A percentile compares a stretch with the other conserved stretches of the same genome.
Conservation (phyloP, 129 eudicot genomes). For the Logfia minima region DNA sequence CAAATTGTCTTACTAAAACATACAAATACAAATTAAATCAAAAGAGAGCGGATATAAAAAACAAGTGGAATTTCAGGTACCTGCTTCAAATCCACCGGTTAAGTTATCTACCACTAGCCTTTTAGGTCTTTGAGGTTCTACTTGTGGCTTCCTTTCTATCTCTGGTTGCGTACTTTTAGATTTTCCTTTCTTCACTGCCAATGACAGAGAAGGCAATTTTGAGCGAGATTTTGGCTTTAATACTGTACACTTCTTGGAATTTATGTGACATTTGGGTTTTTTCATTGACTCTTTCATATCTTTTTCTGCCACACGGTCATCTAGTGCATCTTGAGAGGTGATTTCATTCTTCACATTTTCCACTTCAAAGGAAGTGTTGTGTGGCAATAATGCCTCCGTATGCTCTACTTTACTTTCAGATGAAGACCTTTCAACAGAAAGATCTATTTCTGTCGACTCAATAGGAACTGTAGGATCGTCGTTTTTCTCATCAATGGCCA, state of each 20-base stretch:
- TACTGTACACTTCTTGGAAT: slow-evolving; percentile 27
- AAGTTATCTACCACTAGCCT: slow-evolving; percentile 41
- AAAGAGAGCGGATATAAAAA: neutral
- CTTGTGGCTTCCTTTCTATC: slow-evolving; percentile 38
- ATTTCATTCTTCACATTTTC: slow-evolving; percentile 31
- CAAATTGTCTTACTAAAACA: neutral
- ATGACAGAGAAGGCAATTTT: slow-evolving; percentile 41
- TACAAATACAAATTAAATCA: neutral
- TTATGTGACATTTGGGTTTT: slow-evolving; percentile 39
- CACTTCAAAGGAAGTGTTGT: slow-evolving; percentile 24
- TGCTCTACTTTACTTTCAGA: slow-evolving; percentile 39
- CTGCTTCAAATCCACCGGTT: slow-evolving; percentile 75
- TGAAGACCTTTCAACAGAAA: slow-evolving; percentile 28
- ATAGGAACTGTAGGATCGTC: slow-evolving; percentile 16
- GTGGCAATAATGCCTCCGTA: slow-evolving; percentile 21
- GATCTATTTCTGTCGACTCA: slow-evolving; percentile 30
- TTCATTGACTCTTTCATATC: slow-evolving; percentile 29
- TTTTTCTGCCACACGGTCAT: neutral
- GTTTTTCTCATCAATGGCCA: slow-evolving; percentile 29
- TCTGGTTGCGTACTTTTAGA: slow-evolving; percentile 36
- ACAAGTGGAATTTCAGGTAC: slow-evolving; percentile 28
- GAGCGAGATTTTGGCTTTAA: slow-evolving; percentile 38
- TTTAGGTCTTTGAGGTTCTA: slow-evolving; percentile 44
- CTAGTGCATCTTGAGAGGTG: neutral
- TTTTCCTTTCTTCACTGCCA: slow-evolving; percentile 58